Evolutionary conservation across 2,329 filamentous ascomycete species (phyloP).

Genomic region (Nothopassalora personata): DNA sequence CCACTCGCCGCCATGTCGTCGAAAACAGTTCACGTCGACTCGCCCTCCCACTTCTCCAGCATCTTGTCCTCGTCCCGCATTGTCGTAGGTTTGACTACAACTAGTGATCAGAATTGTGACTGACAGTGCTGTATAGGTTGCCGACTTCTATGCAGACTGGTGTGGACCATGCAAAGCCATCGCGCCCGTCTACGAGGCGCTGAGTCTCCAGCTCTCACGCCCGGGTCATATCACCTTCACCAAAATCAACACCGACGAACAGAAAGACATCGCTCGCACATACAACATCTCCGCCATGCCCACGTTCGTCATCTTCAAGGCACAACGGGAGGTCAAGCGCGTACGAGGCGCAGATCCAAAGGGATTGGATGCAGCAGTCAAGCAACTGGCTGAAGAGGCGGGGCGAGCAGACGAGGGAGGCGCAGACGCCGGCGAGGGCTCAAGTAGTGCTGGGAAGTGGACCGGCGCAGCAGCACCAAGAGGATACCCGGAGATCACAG

Average conservation of each 20-base stretch:
- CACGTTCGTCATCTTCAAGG: slow-evolving; percentile 72
- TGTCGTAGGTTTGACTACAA: slow-evolving; percentile 56
- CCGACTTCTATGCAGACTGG: slow-evolving; percentile 85
- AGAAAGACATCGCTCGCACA: slow-evolving; percentile 65
- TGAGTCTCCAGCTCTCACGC: slow-evolving; percentile 65
- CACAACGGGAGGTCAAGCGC: slow-evolving; percentile 33
- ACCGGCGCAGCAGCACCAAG: slow-evolving; percentile 68
- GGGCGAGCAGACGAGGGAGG: slow-evolving; percentile 32
- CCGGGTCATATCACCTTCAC: slow-evolving; percentile 72
- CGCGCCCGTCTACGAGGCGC: slow-evolving; percentile 72
- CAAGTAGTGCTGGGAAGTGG: slow-evolving; percentile 54
- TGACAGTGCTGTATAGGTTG: not conserved
- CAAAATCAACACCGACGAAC: slow-evolving; percentile 78
- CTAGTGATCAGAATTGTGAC: too few relatives aligned
- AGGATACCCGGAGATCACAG: slow-evolving; percentile 77
- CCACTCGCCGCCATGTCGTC: slow-evolving; percentile 39
- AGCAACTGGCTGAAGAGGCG: slow-evolving; percentile 64
- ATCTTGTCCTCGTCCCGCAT: slow-evolving; percentile 68
- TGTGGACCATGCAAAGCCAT: slow-evolving; percentile 80
- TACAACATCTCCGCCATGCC: slow-evolving; percentile 76
- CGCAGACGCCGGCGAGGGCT: slow-evolving; percentile 40
- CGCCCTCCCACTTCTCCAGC: slow-evolving; percentile 55
- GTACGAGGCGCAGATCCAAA: slow-evolving; percentile 62
- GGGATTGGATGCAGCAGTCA: slow-evolving; percentile 65
- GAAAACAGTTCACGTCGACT: slow-evolving; percentile 40